Conservation (phyloP, 2,329 filamentous ascomycete species). For the Conoideocrella luteorostrata region DNA sequence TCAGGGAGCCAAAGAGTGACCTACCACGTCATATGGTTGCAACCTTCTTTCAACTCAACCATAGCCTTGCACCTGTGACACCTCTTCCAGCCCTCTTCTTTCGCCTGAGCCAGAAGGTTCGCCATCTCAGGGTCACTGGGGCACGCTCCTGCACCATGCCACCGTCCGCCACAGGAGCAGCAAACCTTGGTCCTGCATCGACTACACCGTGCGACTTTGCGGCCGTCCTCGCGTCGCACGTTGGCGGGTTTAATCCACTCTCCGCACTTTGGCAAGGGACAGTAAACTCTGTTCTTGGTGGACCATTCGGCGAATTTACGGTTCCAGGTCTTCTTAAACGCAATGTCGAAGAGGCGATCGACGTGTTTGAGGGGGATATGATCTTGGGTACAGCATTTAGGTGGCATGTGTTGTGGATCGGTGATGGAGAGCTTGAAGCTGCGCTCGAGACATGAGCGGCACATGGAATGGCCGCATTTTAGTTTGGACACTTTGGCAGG, state of each 20-base stretch:
- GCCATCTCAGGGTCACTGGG: conserved; percentile 63
- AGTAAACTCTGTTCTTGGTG: conserved; percentile 70
- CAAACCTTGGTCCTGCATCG: conserved; percentile 72
- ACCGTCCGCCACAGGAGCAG: conserved; percentile 63
- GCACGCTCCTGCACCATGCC: conserved; percentile 65
- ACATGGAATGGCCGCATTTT: conserved; percentile 76
- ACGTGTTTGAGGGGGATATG: conserved; percentile 72
- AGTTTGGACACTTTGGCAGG: conserved; percentile 61
- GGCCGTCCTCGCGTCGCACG: conserved; percentile 52
- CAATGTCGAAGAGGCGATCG: conserved; percentile 63
- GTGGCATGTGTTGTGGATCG: conserved; percentile 78
- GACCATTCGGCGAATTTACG: conserved; percentile 72
- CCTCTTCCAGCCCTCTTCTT: conserved; percentile 64
- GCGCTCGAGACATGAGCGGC: conserved; percentile 66
- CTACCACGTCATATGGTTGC: conserved; percentile 84
- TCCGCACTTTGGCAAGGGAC: conserved; percentile 64
- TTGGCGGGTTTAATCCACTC: conserved; percentile 72
- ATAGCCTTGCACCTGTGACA: conserved; percentile 68
- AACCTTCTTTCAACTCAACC: conserved; percentile 76
- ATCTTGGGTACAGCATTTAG: conserved; percentile 68
- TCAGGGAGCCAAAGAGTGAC: conserved; percentile 16
- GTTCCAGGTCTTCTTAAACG: conserved; percentile 77
- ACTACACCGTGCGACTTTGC: conserved; percentile 63
- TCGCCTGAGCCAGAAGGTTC: conserved; percentile 56
- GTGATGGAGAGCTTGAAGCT: conserved; percentile 69